These are phyloP conservation scores for Camellia lanceoleosa DNA, from an alignment of 148 eudicot genomes.

Conservation along the genomic window DNA sequence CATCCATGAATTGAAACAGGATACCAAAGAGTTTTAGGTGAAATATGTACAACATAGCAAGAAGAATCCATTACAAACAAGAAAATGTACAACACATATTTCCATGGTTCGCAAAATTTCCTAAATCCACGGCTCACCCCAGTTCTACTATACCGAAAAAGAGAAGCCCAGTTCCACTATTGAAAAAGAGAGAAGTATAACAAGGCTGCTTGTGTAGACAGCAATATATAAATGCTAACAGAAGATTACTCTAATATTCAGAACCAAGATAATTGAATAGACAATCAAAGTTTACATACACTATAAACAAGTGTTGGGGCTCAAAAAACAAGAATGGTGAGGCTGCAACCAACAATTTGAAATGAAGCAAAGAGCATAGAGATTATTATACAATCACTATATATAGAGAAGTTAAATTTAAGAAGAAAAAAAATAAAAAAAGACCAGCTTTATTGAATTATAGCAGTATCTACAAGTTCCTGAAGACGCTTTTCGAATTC, in stretches of 20 bases:
- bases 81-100: too few species aligned
- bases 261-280: neutral
- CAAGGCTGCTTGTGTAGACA: too few species aligned
- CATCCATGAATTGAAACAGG: too few species aligned
- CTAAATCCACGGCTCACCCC: too few species aligned
- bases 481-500: slow-evolving; percentile 48
- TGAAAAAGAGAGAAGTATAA: too few species aligned
- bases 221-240: too few species aligned
- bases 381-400: neutral
- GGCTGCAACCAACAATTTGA: neutral
- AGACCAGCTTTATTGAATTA: neutral
- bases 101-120: too few species aligned
- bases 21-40: too few species aligned
- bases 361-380: neutral
- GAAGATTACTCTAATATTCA: neutral
- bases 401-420: neutral
- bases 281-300: neutral
- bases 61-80: too few species aligned
- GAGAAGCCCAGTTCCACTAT: too few species aligned
- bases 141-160: too few species aligned
- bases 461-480: slow-evolving; percentile 11
- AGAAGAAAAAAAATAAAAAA: neutral
- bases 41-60: neutral
- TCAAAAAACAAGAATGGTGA: too few species aligned
- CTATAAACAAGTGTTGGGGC: neutral